These are phyloP conservation scores for Rhizophora apiculata DNA, from an alignment of 345 rosid species.

Conservation along the genomic window DNA sequence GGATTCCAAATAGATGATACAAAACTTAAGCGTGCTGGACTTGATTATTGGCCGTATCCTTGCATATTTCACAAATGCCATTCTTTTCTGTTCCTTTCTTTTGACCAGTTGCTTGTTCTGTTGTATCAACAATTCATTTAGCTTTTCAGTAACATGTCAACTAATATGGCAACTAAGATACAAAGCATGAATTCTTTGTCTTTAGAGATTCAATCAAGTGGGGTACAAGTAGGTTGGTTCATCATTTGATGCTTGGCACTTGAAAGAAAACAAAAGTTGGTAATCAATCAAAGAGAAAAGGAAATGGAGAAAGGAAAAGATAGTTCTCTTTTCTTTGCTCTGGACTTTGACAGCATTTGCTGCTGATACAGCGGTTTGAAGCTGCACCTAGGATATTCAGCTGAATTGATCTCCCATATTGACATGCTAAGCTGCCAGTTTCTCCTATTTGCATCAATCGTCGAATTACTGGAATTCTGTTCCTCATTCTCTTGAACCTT, in stretches of 20 bases:
- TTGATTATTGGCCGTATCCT: slow-evolving; percentile 99
- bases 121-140: background rate
- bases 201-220: background rate
- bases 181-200: background rate
- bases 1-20: slow-evolving; percentile 87
- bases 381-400: too few relatives aligned
- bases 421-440: background rate
- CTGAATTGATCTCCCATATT: too few relatives aligned
- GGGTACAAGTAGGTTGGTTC: background rate
- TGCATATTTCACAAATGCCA: slow-evolving; percentile 11
- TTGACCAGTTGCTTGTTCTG: background rate
- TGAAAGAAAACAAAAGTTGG: background rate
- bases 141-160: slow-evolving; percentile 8
- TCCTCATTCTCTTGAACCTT: background rate
- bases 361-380: too few relatives aligned
- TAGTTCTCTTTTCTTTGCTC: too few relatives aligned
- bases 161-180: background rate
- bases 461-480: background rate
- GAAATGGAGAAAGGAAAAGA: too few relatives aligned
- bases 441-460: slow-evolving; percentile 1
- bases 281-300: too few relatives aligned
- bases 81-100: slow-evolving; percentile 2
- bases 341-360: too few relatives aligned
- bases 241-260: background rate
- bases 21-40: slow-evolving; percentile 89